These are phyloP conservation scores for Amphibolis antarctica DNA, from an alignment of 106 monocot genomes.

Conservation along the genomic window DNA sequence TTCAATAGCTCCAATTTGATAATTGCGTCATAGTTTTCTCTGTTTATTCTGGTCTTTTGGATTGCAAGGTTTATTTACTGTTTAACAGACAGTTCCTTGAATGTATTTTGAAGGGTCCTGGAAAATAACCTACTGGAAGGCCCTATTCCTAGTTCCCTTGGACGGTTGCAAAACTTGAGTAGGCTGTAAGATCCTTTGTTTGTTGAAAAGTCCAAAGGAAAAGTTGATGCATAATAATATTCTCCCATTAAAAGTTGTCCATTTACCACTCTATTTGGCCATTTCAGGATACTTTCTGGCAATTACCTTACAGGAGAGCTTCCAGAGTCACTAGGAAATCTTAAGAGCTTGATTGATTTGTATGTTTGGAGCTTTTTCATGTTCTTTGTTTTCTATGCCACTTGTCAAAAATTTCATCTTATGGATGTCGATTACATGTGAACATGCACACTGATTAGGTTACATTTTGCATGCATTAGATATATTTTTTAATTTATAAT, in stretches of 20 bases:
- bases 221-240: neutral
- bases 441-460: neutral
- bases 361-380: neutral
- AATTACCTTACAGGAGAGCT: slow-evolving; percentile 11
- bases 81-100: neutral
- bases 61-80: neutral
- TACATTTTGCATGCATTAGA: neutral
- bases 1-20: neutral
- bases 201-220: neutral
- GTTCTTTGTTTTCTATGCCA: neutral
- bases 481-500: neutral
- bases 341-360: slow-evolving; percentile 18
- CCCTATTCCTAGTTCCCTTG: slow-evolving; percentile 7
- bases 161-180: neutral
- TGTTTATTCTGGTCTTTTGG: neutral
- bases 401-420: neutral
- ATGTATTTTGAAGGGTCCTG: slow-evolving; percentile 13
- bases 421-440: neutral
- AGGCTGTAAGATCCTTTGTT: slow-evolving; percentile 12
- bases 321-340: slow-evolving; percentile 15
- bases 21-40: no score
- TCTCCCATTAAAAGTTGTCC: neutral
- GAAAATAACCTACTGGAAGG: slow-evolving; percentile 18
- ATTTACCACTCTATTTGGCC: neutral
- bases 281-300: slow-evolving; percentile 9